These are phyloP conservation scores for Verruconis gallopava DNA, from an alignment of 2,329 filamentous ascomycete species.

Conservation along the genomic window DNA sequence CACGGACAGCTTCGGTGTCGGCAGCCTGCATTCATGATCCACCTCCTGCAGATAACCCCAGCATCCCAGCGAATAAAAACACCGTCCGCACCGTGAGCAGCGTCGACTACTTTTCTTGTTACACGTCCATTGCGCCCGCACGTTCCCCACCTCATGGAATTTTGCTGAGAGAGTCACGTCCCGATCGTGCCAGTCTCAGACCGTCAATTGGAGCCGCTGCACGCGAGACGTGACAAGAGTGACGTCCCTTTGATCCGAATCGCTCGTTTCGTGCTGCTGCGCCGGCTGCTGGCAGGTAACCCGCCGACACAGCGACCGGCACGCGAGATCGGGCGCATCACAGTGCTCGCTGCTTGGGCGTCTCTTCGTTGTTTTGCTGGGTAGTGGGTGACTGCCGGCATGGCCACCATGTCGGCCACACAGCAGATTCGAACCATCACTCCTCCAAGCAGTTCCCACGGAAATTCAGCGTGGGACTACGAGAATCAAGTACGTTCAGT, in stretches of 20 bases:
- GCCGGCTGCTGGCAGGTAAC: neutral
- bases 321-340: too few relatives aligned
- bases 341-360: too few relatives aligned
- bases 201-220: neutral
- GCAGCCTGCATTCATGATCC: neutral
- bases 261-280: neutral
- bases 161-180: neutral
- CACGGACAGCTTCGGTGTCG: neutral
- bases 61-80: neutral
- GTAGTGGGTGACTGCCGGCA: neutral
- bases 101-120: too few relatives aligned
- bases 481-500: neutral
- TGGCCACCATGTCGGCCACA: slow-evolving; percentile 10
- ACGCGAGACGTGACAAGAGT: neutral
- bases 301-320: too few relatives aligned
- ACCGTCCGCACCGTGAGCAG: neutral
- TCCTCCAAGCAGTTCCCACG: slow-evolving; percentile 28
- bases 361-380: too few relatives aligned
- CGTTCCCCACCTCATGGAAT: neutral
- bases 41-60: neutral
- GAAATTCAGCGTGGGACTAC: slow-evolving; percentile 19
- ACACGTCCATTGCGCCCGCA: neutral
- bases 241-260: neutral
- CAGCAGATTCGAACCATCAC: slow-evolving; percentile 22
- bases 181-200: neutral